Percentiles rank a stretch among this genome's conserved stretches.
Conservation (phyloP, 306 rosid genomes). For the Datisca glomerata region DNA sequence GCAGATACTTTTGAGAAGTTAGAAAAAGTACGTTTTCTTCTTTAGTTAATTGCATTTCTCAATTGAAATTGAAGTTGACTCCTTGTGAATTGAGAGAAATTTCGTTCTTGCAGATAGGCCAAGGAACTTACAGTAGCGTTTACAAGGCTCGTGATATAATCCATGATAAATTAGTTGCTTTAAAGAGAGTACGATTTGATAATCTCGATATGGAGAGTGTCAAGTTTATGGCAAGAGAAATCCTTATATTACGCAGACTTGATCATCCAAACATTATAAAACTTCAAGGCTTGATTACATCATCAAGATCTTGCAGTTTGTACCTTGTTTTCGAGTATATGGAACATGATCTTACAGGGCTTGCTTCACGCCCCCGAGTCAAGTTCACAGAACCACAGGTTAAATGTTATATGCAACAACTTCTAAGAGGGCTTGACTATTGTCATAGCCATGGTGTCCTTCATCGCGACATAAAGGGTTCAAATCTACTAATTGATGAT, state of each 20-base stretch:
- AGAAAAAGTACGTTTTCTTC: constrained; percentile 61
- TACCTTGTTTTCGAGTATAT: constrained; percentile 88
- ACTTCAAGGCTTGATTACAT: constrained; percentile 80
- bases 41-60: too few relatives aligned
- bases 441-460: constrained; percentile 80
- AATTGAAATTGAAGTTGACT: too few relatives aligned
- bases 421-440: constrained; percentile 77
- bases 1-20: constrained; percentile 74
- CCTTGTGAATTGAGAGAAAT: too few relatives aligned
- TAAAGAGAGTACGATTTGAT: constrained; percentile 86
- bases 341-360: constrained; percentile 98
- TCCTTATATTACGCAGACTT: constrained; percentile 75
- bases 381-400: constrained; percentile 92
- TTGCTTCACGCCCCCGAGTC: constrained; percentile 49
- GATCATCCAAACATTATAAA: constrained; percentile 85
- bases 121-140: constrained; percentile 91
- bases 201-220: constrained; percentile 83
- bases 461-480: constrained; percentile 98
- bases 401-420: constrained; percentile 91
- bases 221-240: constrained; percentile 95
- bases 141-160: constrained; percentile 78
- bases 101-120: constrained; percentile 64
- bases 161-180: constrained; percentile 56
- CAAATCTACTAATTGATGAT: constrained; percentile 80
- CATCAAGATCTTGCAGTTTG: constrained; percentile 64